Base-by-base conservation (phyloP, 2,329 filamentous ascomycete genomes). In the Fusarium siculi region DNA sequence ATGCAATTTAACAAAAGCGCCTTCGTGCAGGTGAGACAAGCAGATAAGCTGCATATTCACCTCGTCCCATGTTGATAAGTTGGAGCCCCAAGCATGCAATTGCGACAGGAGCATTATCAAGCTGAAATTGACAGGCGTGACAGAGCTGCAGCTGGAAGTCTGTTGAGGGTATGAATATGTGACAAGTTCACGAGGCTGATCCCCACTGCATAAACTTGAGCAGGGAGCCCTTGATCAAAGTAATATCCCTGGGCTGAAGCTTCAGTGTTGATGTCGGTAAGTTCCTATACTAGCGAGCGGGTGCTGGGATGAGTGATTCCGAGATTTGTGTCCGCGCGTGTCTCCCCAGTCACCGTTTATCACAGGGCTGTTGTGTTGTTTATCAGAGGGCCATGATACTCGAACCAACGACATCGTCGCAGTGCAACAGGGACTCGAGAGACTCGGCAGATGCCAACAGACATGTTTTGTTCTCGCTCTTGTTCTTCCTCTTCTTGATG, bases 181-280 rank as follows among this genome's bases (percentile, higher is more conserved):
- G 57, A 53, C 62, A 57, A 47, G 60, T 47, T 32, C 49, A 28
- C 28, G 42, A 70, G 34, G 47, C 43, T 60, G 67, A 65, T 63
- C 57, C 59, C 60, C 53, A 42, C 47, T 66, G 46, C 70, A 75
- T 66, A 64, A 64, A 65, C 54, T 68, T 59, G 60, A 67, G 23
- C 60, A 69, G 50, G 52, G 62, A 71, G 53, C 60, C 72, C 70
- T 74, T 52, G 67, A 36, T 53, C 54, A 55, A 47, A 53, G 71
- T 72, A 77, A 77, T 77, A 72, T 77, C 64, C 56, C 57, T 73
- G 75, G 75, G 75, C 75, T 77, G 66, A 77, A 77, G 73, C 68
- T 70, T 77, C 68, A 76, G 75, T 46, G 58, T 58, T 68, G 44
- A 67, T 61, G 39, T 62, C 40, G 59, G 70, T 58, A 60, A 43